Conservation (phyloP, 2,329 filamentous ascomycete genomes). For the Fusarium penzigii region DNA sequence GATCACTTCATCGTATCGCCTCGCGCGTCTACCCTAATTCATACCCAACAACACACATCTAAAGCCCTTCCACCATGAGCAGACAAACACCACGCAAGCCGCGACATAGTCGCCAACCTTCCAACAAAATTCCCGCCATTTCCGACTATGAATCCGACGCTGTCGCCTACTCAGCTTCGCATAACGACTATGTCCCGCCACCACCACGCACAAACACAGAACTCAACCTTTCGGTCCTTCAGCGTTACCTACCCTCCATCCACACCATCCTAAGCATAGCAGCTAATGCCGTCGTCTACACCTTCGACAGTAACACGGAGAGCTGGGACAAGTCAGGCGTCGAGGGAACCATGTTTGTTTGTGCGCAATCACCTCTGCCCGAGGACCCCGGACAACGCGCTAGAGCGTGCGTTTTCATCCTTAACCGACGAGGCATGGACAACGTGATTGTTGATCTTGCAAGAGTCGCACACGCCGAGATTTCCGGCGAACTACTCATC, state of each 20-base stretch:
- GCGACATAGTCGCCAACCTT: slow-evolving; percentile 44
- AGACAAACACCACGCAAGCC: slow-evolving; percentile 43
- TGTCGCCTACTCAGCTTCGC: slow-evolving; percentile 38
- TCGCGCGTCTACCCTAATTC: slow-evolving; percentile 1
- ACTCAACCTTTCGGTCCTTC: slow-evolving; percentile 83
- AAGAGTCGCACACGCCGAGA: slow-evolving; percentile 63
- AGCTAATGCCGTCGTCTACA: slow-evolving; percentile 84
- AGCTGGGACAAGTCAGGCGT: slow-evolving; percentile 84
- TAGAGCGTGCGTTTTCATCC: slow-evolving; percentile 64
- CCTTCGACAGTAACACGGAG: slow-evolving; percentile 64
- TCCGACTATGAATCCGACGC: slow-evolving; percentile 70
- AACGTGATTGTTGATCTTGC: slow-evolving; percentile 70
- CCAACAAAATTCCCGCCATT: slow-evolving; percentile 40
- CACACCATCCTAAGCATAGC: slow-evolving; percentile 75
- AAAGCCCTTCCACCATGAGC: slow-evolving; percentile 41
- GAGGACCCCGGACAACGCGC: slow-evolving; percentile 36
- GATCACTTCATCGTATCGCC: not conserved
- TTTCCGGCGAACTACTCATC: slow-evolving; percentile 57
- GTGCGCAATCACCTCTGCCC: slow-evolving; percentile 56
- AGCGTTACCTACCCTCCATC: slow-evolving; percentile 76
- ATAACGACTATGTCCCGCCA: slow-evolving; percentile 42
- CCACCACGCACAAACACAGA: slow-evolving; percentile 74
- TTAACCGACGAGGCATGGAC: slow-evolving; percentile 70
- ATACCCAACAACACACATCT: slow-evolving; percentile 11
- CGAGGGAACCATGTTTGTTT: slow-evolving; percentile 89